These are phyloP conservation scores for Solanum hybrid DNA, from an alignment of 305 asterid species.

Conservation along the genomic window DNA sequence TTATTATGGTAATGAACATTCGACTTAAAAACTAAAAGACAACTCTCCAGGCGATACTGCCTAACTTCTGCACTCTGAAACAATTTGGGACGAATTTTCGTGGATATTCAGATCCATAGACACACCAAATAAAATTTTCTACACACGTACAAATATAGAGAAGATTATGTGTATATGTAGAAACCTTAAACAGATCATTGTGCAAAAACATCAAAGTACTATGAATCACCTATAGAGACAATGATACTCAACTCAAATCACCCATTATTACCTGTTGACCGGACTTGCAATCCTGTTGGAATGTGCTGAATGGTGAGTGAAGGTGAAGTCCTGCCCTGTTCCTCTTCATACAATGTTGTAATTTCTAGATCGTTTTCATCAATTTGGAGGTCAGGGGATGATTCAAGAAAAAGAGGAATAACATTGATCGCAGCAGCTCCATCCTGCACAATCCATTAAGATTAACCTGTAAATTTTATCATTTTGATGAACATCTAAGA, in stretches of 20 bases:
- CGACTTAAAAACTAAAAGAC: background rate
- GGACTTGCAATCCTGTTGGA: constrained; percentile 59
- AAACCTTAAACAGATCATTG: background rate
- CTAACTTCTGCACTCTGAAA: background rate
- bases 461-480: background rate
- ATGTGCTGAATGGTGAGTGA: constrained; percentile 48
- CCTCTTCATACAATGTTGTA: constrained; percentile 17
- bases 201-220: background rate
- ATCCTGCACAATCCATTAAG: constrained; percentile 25
- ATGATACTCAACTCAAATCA: background rate
- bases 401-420: constrained; percentile 71
- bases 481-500: background rate
- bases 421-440: constrained; percentile 52
- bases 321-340: constrained; percentile 14
- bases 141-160: background rate
- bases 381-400: constrained; percentile 40
- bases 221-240: background rate
- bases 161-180: background rate
- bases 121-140: background rate
- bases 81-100: background rate
- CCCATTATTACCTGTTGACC: constrained; percentile 43
- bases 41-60: background rate
- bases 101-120: background rate
- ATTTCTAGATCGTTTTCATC: constrained; percentile 39
- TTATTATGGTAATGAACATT: background rate